Percentiles rank a stretch among this genome's conserved stretches.
phyloP scores from a whole-genome alignment of 208 protist species.

The Strigomonas culicis region DNA sequence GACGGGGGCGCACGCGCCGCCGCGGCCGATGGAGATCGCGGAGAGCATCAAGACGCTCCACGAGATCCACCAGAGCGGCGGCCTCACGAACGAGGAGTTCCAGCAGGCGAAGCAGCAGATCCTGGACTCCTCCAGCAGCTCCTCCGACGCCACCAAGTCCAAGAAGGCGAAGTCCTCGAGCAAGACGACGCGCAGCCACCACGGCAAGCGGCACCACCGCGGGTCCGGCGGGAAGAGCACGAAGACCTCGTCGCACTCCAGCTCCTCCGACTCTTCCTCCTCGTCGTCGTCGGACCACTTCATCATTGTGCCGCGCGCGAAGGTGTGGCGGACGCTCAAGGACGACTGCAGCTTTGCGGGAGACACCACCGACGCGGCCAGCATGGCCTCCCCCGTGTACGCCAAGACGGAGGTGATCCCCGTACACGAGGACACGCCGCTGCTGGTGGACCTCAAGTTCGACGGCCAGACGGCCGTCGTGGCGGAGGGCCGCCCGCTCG shows the following conservation, averaged over 20 bases:
- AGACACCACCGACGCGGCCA: slow-evolving; percentile 9
- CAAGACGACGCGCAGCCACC: slow-evolving; percentile 1
- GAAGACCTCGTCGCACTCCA: slow-evolving; percentile 16
- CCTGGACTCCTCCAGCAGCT: slow-evolving; percentile 24
- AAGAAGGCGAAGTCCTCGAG: background rate
- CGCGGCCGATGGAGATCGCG: slow-evolving; percentile 43
- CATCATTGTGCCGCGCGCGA: slow-evolving; percentile 62
- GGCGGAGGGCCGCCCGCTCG: background rate
- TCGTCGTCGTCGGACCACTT: slow-evolving; percentile 35
- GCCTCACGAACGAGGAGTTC: slow-evolving; percentile 72
- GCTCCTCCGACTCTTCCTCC: slow-evolving; percentile 29
- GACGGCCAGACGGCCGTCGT: background rate
- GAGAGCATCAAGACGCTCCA: slow-evolving; percentile 67
- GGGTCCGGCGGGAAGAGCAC: background rate
- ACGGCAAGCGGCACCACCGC: background rate
- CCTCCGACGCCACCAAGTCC: background rate
- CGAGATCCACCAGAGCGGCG: slow-evolving; percentile 57
- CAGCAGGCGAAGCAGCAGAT: slow-evolving; percentile 72
- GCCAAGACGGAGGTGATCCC: background rate
- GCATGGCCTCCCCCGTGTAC: background rate
- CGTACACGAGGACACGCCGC: background rate
- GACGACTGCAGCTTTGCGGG: slow-evolving; percentile 13
- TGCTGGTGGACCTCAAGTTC: background rate
- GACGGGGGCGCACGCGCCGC: background rate
- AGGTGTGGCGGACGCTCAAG: slow-evolving; percentile 63